Conservation (phyloP, 202 grass and related monocot species). For the Dendrocalamus latiflorus region DNA sequence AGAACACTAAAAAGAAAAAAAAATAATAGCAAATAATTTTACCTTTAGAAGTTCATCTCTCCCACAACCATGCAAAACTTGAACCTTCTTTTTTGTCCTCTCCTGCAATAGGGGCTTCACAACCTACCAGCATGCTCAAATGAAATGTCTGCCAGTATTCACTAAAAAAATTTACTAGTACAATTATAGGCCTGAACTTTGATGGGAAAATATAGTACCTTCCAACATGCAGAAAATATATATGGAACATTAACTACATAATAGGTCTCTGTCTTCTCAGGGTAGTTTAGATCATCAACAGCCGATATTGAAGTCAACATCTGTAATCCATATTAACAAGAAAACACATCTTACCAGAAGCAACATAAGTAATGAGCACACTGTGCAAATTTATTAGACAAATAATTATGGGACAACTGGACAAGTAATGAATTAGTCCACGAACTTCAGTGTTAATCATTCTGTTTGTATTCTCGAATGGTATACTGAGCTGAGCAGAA, state of each 20-base stretch:
- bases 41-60: slow-evolving; percentile 91
- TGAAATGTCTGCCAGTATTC: neutral
- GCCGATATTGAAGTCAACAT: slow-evolving; percentile 84
- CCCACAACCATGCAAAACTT: slow-evolving; percentile 74
- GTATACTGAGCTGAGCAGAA: neutral
- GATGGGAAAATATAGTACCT: slow-evolving; percentile 41
- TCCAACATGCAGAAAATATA: slow-evolving; percentile 97
- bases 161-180: neutral
- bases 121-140: slow-evolving; percentile 52
- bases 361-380: slow-evolving; percentile 17
- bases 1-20: neutral
- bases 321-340: slow-evolving; percentile 49
- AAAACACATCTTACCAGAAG: slow-evolving; percentile 24
- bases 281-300: slow-evolving; percentile 91
- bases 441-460: neutral
- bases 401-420: neutral
- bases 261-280: slow-evolving; percentile 92
- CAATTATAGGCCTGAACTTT: neutral
- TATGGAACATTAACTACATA: slow-evolving; percentile 95
- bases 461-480: neutral
- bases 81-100: slow-evolving; percentile 90
- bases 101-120: slow-evolving; percentile 97
- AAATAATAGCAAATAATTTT: neutral
- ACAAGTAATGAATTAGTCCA: neutral
- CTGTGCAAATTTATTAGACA: neutral